Percentiles rank a stretch among this genome's conserved stretches.
Evolutionary conservation across 768 basidiomycete species (phyloP).

Genomic region (Lactarius akahatsu): DNA sequence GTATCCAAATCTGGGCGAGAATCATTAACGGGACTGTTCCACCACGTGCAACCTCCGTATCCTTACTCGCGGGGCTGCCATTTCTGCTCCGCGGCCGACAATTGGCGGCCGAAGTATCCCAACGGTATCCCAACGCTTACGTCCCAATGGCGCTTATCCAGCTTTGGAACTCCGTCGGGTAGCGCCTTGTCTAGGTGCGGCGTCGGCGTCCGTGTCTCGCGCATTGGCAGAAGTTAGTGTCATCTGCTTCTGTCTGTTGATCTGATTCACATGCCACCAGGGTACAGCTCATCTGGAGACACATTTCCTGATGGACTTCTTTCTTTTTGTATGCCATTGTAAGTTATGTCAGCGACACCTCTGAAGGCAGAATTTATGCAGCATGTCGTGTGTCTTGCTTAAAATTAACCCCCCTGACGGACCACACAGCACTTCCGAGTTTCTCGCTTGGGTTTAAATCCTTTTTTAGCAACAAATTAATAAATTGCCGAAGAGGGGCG

Average conservation of each 20-base stretch:
- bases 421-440: constrained; percentile 12
- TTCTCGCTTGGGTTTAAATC: constrained; percentile 18
- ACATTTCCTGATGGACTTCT: constrained; percentile 5
- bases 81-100: constrained; percentile 14
- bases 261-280: neutral
- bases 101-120: constrained; percentile 1
- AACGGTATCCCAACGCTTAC: constrained; percentile 7
- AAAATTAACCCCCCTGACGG: neutral
- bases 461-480: constrained; percentile 13
- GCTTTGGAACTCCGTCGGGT: neutral
- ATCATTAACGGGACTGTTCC: neutral
- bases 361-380: constrained; percentile 16
- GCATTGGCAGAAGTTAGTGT: neutral
- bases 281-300: constrained; percentile 9
- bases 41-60: neutral
- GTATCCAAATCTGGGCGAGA: constrained; percentile 7
- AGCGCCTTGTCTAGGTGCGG: neutral
- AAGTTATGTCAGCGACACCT: neutral
- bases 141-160: neutral
- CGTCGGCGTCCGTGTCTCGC: neutral
- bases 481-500: constrained; percentile 11
- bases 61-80: constrained; percentile 8
- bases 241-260: neutral
- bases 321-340: constrained; percentile 8
- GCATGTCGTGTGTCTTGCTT: constrained; percentile 16